These are phyloP conservation scores for Lotmaria passim DNA, from an alignment of 208 protist genomes.

Conservation along the genomic window DNA sequence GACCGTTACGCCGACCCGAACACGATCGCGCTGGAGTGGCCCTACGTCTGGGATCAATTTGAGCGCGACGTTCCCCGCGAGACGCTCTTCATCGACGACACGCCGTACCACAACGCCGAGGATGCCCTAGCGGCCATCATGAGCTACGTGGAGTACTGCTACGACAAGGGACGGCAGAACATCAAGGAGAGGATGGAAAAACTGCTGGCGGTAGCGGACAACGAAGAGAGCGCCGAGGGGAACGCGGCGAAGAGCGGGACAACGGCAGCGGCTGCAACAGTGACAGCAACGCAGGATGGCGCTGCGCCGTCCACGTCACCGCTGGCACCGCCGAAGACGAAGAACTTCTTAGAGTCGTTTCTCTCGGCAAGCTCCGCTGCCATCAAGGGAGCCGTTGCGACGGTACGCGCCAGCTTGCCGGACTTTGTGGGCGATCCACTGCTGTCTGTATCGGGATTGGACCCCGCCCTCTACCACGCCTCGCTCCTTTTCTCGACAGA, in stretches of 20 bases:
- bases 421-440: slow-evolving; percentile 45
- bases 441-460: slow-evolving; percentile 31
- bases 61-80: slow-evolving; percentile 59
- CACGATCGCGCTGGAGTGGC: slow-evolving; percentile 43
- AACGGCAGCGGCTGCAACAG: background rate
- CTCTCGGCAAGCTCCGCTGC: slow-evolving; percentile 29
- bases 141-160: slow-evolving; percentile 65
- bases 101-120: slow-evolving; percentile 35
- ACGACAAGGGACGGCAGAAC: slow-evolving; percentile 32
- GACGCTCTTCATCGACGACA: slow-evolving; percentile 53
- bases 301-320: background rate
- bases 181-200: slow-evolving; percentile 28
- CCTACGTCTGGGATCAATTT: slow-evolving; percentile 66
- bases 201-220: slow-evolving; percentile 16
- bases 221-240: background rate
- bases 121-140: slow-evolving; percentile 53
- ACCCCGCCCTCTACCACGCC: slow-evolving; percentile 29
- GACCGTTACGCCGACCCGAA: slow-evolving; percentile 30
- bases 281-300: background rate
- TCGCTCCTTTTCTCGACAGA: slow-evolving; percentile 41
- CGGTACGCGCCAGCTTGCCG: slow-evolving; percentile 34
- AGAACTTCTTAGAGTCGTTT: slow-evolving; percentile 33
- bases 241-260: background rate
- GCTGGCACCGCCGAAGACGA: slow-evolving; percentile 2
- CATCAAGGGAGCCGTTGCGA: slow-evolving; percentile 33